Evolutionary conservation across 2,329 filamentous ascomycete species (phyloP).

Genomic region (Pseudogymnoascus destructans): DNA sequence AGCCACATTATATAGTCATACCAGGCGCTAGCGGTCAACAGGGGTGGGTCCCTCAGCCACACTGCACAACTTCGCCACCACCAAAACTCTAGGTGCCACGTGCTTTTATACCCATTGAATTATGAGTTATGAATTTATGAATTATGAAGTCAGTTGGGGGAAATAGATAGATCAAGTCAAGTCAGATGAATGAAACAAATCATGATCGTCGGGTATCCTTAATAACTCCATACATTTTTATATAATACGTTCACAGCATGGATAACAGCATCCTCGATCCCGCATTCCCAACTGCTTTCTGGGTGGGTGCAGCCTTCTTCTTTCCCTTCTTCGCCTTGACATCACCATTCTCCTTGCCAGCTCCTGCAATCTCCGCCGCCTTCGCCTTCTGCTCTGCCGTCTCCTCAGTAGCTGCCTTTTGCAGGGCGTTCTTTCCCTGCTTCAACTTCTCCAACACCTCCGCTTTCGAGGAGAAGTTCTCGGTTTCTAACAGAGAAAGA

Average conservation of each 20-base stretch:
- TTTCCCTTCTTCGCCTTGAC: conserved; percentile 29
- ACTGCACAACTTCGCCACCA: neutral
- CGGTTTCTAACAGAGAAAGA: conserved; percentile 64
- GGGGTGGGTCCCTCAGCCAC: neutral
- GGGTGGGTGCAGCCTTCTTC: conserved; percentile 32
- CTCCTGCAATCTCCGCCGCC: conserved; percentile 33
- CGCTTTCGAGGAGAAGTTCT: conserved; percentile 52
- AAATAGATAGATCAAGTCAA: neutral
- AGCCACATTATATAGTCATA: conserved; percentile 6
- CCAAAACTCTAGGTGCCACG: neutral
- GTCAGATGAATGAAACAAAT: neutral
- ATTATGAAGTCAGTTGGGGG: neutral
- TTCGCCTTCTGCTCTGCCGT: conserved; percentile 39
- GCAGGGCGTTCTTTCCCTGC: conserved; percentile 57
- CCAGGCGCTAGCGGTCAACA: neutral
- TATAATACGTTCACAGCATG: conserved; percentile 31
- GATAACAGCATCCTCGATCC: conserved; percentile 48
- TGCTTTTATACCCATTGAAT: neutral
- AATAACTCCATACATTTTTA: conserved; percentile 10
- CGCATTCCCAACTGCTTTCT: conserved; percentile 42
- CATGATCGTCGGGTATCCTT: conserved; percentile 5
- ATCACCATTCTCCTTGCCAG: conserved; percentile 28
- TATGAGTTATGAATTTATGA: neutral
- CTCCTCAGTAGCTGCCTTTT: conserved; percentile 51
- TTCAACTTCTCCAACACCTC: conserved; percentile 58